Conservation (phyloP, 2,329 filamentous ascomycete species). For the Mollisia scopiformis region DNA sequence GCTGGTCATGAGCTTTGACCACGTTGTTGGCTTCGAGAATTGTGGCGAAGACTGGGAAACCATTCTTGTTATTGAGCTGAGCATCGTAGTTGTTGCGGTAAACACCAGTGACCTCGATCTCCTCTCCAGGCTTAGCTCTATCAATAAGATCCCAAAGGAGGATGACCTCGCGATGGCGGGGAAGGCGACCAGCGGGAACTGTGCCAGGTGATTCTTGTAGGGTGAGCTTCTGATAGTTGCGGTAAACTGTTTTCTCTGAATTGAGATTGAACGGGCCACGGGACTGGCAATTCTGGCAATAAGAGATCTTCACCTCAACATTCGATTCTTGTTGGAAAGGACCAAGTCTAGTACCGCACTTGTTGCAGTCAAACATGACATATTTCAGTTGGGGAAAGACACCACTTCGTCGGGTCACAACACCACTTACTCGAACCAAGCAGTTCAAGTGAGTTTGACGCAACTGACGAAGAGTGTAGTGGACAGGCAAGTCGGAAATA, state of each 20-base stretch:
- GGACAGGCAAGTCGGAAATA: conserved; percentile 90
- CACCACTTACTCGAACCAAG: conserved; percentile 89
- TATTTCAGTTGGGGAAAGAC: conserved; percentile 99
- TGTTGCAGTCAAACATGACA: conserved; percentile 95
- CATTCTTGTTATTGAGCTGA: conserved; percentile 96
- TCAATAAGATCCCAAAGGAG: conserved; percentile 97
- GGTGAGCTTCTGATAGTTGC: conserved; percentile 98
- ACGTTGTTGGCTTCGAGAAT: conserved; percentile 97
- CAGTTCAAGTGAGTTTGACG: conserved; percentile 97
- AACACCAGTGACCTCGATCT: conserved; percentile 94
- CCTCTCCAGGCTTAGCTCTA: conserved; percentile 93
- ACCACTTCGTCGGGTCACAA: conserved; percentile 90
- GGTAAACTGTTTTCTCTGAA: conserved; percentile 96
- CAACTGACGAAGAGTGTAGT: conserved; percentile 92
- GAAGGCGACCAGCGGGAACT: conserved; percentile 91
- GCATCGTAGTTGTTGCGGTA: conserved; percentile 99
- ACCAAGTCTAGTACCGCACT: conserved; percentile 88
- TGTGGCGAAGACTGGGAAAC: conserved; percentile 97
- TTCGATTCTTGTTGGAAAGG: conserved; percentile 98
- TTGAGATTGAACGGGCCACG: conserved; percentile 94
- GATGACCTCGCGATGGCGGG: conserved; percentile 91
- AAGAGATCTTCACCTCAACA: conserved; percentile 93
- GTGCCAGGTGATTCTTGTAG: conserved; percentile 97
- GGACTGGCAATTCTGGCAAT: conserved; percentile 95
- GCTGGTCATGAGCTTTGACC: conserved; percentile 94